These are phyloP conservation scores for Talaromyces adpressus DNA, from an alignment of 495 filamentous ascomycete species.

Conservation along the genomic window DNA sequence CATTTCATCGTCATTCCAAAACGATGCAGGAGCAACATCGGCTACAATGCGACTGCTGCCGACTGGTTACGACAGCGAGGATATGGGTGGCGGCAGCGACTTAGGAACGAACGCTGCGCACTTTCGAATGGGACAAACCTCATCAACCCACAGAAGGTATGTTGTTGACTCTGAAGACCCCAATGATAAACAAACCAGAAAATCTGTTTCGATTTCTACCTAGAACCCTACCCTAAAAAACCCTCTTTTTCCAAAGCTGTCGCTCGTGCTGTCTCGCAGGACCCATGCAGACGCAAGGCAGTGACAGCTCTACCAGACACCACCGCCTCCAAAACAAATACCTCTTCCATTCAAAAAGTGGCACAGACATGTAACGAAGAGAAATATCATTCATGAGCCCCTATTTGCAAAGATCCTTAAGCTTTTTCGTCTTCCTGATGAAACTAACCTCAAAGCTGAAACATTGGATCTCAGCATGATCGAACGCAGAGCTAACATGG, in stretches of 20 bases:
- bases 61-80: slow-evolving; percentile 34
- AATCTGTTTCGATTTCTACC: slow-evolving; percentile 10
- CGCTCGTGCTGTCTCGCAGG: background rate
- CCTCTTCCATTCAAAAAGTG: background rate
- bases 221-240: slow-evolving; percentile 14
- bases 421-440: background rate
- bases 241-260: background rate
- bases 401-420: background rate
- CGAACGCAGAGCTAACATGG: slow-evolving; percentile 18
- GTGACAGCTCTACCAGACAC: background rate
- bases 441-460: background rate
- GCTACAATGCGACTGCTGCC: slow-evolving; percentile 57
- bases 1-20: slow-evolving; percentile 16
- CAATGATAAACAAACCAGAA: slow-evolving; percentile 5
- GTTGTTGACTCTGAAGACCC: slow-evolving; percentile 12
- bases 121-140: slow-evolving; percentile 14
- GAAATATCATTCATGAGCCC: background rate
- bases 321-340: background rate
- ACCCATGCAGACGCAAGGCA: background rate
- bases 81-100: slow-evolving; percentile 19
- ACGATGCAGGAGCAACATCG: slow-evolving; percentile 24
- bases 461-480: slow-evolving; percentile 15
- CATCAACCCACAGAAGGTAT: slow-evolving; percentile 13
- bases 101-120: slow-evolving; percentile 11
- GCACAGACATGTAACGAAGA: background rate